A percentile compares a stretch with the other conserved stretches of the same genome.
Conservation (phyloP, 2,329 filamentous ascomycete genomes). For the Endothia cerciana region DNA sequence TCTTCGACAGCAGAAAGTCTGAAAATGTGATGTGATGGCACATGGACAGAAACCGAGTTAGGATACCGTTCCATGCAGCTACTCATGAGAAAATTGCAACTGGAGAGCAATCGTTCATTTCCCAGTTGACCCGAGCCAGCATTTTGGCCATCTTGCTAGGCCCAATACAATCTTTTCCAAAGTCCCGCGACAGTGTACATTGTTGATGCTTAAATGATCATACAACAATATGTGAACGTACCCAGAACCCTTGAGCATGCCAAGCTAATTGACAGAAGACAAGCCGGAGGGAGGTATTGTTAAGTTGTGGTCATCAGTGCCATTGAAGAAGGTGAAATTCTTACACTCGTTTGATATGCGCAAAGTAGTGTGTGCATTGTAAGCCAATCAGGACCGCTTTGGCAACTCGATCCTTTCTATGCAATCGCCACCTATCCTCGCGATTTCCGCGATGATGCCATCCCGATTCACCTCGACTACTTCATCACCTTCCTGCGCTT, state of each 20-base stretch:
- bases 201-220: neutral
- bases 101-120: neutral
- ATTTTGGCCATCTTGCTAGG: neutral
- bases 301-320: neutral
- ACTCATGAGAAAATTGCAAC: neutral
- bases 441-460: conserved; percentile 74
- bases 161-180: neutral
- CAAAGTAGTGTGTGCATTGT: neutral
- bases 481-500: conserved; percentile 45
- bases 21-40: conserved; percentile 67
- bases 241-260: neutral
- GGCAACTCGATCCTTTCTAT: conserved; percentile 67
- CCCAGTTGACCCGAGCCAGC: neutral
- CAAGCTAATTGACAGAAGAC: neutral
- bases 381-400: conserved; percentile 2
- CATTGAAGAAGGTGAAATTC: no score
- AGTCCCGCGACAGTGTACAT: neutral
- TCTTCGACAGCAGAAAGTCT: conserved; percentile 77
- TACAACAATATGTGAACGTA: neutral
- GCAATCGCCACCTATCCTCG: conserved; percentile 67
- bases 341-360: no score
- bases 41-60: neutral
- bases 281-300: neutral
- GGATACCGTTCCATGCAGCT: neutral
- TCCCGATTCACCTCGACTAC: conserved; percentile 67